These are phyloP conservation scores for Diplodia sapinea DNA, from an alignment of 2,329 filamentous ascomycete species.

Conservation along the genomic window DNA sequence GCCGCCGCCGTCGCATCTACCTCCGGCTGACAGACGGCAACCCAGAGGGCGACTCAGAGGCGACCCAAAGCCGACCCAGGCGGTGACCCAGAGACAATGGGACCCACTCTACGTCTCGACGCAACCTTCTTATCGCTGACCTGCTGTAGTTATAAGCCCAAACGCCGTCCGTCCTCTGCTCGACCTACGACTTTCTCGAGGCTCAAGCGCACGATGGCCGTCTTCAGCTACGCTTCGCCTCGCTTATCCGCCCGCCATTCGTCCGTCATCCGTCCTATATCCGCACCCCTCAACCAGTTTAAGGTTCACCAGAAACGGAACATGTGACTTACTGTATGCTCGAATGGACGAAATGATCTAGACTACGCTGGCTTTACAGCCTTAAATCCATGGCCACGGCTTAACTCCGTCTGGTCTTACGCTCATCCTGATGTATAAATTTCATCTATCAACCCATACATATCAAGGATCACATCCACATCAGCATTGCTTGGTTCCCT, in stretches of 20 bases:
- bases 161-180: too few species aligned
- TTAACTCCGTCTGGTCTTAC: not conserved
- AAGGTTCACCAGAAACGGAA: not conserved
- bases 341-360: not conserved
- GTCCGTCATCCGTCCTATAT: not conserved
- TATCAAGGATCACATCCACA: not conserved
- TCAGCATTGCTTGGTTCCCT: not conserved
- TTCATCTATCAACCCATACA: not conserved
- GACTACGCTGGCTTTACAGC: not conserved
- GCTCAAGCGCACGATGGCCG: too few species aligned
- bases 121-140: too few species aligned
- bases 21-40: too few species aligned
- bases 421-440: not conserved
- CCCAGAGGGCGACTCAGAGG: too few species aligned
- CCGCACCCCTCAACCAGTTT: not conserved
- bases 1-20: too few species aligned
- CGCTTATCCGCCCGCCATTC: not conserved
- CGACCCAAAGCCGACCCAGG: too few species aligned
- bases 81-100: too few species aligned
- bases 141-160: too few species aligned
- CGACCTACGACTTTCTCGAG: too few species aligned
- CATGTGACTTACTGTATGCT: not conserved
- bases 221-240: too few species aligned
- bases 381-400: not conserved
- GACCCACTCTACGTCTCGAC: too few species aligned